phyloP scores from a whole-genome alignment of 1,284 basidiomycete genomes.

The Ceratobasidium sp. region DNA sequence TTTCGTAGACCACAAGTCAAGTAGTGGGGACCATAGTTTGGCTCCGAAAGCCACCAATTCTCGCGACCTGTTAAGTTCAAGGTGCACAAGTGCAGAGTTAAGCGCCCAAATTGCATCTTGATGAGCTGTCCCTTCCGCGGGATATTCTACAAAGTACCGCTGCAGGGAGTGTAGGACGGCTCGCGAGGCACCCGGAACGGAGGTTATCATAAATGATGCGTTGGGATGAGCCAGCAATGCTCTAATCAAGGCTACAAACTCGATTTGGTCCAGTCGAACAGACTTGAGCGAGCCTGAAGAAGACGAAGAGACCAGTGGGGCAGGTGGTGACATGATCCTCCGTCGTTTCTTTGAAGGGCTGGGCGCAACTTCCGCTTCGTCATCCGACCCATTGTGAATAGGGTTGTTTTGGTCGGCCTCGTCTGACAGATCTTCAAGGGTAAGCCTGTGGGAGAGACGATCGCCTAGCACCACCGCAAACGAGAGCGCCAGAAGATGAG shows the following conservation, averaged over 20 bases:
- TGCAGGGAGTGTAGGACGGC: slow-evolving; percentile 72
- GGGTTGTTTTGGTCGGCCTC: slow-evolving; percentile 50
- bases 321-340: slow-evolving; percentile 51
- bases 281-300: slow-evolving; percentile 46
- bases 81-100: slow-evolving; percentile 72
- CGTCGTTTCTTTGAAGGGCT: slow-evolving; percentile 48
- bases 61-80: slow-evolving; percentile 75
- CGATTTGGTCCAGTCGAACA: slow-evolving; percentile 72
- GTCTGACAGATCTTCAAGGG: slow-evolving; percentile 48
- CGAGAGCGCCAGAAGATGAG: slow-evolving; percentile 70
- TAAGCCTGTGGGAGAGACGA: slow-evolving; percentile 56
- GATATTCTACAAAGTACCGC: slow-evolving; percentile 73
- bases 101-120: slow-evolving; percentile 76
- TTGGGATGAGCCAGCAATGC: slow-evolving; percentile 63
- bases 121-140: slow-evolving; percentile 77
- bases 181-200: slow-evolving; percentile 56
- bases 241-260: slow-evolving; percentile 73
- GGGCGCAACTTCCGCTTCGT: slow-evolving; percentile 52
- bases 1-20: slow-evolving; percentile 80
- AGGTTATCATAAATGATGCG: slow-evolving; percentile 39
- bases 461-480: slow-evolving; percentile 82
- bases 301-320: slow-evolving; percentile 7
- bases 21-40: slow-evolving; percentile 70
- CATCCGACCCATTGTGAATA: slow-evolving; percentile 55
- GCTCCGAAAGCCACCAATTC: slow-evolving; percentile 69